Evolutionary conservation across 2,329 filamentous ascomycete genomes (phyloP).

Genomic region (Graphilbum fragrans): DNA sequence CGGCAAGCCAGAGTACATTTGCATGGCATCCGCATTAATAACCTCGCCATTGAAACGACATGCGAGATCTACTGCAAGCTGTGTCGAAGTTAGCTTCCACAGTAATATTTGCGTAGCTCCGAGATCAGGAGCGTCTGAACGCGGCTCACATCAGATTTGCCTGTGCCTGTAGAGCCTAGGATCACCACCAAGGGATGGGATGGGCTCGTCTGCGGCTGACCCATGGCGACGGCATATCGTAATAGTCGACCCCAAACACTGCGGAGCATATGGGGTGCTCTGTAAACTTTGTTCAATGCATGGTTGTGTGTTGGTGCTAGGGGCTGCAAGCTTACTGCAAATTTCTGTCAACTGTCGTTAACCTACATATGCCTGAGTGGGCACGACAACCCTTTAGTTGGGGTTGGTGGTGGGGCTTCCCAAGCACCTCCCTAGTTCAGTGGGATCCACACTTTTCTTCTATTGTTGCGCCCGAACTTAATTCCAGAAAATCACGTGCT

Average conservation of each 20-base stretch:
- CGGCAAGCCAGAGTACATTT: conserved; percentile 83
- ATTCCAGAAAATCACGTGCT: conserved; percentile 12
- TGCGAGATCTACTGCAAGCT: conserved; percentile 87
- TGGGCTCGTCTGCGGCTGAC: conserved; percentile 18
- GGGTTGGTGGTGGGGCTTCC: too few relatives aligned
- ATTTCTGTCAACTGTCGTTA: too few relatives aligned
- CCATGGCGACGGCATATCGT: conserved; percentile 21
- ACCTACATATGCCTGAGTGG: too few relatives aligned
- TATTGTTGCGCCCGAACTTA: background rate
- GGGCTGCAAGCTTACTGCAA: too few relatives aligned
- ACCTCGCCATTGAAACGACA: conserved; percentile 78
- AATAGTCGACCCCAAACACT: background rate
- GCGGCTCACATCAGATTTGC: conserved; percentile 69
- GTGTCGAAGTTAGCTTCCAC: background rate
- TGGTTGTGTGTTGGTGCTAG: background rate
- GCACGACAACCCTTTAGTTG: too few relatives aligned
- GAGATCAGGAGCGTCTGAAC: background rate
- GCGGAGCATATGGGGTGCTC: conserved; percentile 1
- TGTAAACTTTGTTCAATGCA: background rate
- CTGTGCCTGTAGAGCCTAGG: conserved; percentile 83
- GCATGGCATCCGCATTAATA: conserved; percentile 97
- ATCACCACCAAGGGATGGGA: conserved; percentile 61
- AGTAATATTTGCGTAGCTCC: background rate
- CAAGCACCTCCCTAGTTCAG: too few relatives aligned
- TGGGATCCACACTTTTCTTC: too few relatives aligned